Evolutionary conservation across 495 filamentous ascomycete genomes (phyloP).

Genomic region (Geopyxis carbonaria): DNA sequence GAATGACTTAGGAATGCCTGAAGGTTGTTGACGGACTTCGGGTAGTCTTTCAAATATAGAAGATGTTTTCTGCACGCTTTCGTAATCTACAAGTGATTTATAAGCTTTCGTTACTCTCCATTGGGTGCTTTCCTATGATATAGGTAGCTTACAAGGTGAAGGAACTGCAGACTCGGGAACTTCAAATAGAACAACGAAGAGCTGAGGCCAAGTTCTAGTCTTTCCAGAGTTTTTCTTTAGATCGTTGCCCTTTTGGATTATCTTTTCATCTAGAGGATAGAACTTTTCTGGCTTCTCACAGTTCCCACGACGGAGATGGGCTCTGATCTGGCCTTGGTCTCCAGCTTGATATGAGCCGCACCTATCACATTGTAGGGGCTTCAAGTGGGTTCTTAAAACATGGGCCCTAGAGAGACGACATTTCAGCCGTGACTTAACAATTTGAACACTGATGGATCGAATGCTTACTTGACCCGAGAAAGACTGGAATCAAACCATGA

Average conservation of each 20-base stretch:
- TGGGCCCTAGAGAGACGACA: conserved; percentile 7
- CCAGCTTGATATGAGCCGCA: conserved; percentile 9
- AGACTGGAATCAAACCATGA: neutral
- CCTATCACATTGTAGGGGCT: conserved; percentile 7
- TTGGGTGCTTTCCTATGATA: no score
- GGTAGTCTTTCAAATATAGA: no score
- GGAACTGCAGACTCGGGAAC: conserved; percentile 10
- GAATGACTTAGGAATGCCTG: no score
- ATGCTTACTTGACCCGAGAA: conserved; percentile 11
- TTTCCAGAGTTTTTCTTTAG: conserved; percentile 5
- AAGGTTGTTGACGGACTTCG: no score
- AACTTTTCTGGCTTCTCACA: conserved; percentile 6
- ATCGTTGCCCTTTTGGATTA: conserved; percentile 8
- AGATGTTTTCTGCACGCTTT: no score
- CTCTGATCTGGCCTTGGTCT: conserved; percentile 7
- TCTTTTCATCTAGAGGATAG: conserved; percentile 7
- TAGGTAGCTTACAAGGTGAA: conserved; percentile 14
- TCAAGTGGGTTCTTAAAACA: conserved; percentile 9
- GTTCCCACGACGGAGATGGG: conserved; percentile 1
- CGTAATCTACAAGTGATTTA: no score
- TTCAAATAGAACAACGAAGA: conserved; percentile 10
- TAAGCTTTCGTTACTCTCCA: no score
- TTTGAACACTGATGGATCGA: neutral
- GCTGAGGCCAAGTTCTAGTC: conserved; percentile 6
- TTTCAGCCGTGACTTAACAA: neutral